Evolutionary conservation across 805 yeast genomes (phyloP), one percentile per base, ranked within the genome.

Genomic region (Starmerella tilneyi): DNA sequence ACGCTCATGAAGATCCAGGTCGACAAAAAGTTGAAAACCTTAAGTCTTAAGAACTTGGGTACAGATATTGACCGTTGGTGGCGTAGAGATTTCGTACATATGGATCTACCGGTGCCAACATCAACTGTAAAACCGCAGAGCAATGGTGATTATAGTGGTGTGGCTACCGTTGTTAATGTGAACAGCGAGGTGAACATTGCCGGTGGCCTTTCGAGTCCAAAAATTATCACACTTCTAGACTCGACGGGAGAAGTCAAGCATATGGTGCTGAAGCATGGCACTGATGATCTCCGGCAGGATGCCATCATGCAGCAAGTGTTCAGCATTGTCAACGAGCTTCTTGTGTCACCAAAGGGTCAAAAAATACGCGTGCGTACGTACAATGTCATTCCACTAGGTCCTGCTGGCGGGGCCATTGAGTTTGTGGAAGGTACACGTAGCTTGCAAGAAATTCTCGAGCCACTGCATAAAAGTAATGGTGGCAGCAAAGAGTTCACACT

Each of bases 241-340:
- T 69, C 78, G 0, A 72, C 77, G 56, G 97, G 97, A 0, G 51
- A 61, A 0, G 56, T 46, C 0, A 79, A 75, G 48, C 75, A 69
- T 45, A 71, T 81, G 58, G 66, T 92, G 16, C 64, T 88, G 52
- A 92, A 92, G 59, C 38, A 43, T 13, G 86, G 94, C 5, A 73
- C 84, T 9, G 98, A 92, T 63, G 98, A 92, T 63, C 66, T 92
- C 43, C 68, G 97, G 42, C 98, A 94, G 63, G 99, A 92, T 64
- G 83, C 94, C 0, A 84, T 92, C 46, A 94, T 92, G 98, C 94
- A 89, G 60, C 97, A 92, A 59, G 97, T 89, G 1, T 92, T 94
- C 61, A 81, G 73, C 17, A 84, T 86, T 56, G 95, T 86, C 13
- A 86, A 88, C 57, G 62, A 67, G 2, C 64, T 89, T 46, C 33